phyloP scores from a whole-genome alignment of 345 rosid genomes.

The Rhodamnia rubescens region DNA sequence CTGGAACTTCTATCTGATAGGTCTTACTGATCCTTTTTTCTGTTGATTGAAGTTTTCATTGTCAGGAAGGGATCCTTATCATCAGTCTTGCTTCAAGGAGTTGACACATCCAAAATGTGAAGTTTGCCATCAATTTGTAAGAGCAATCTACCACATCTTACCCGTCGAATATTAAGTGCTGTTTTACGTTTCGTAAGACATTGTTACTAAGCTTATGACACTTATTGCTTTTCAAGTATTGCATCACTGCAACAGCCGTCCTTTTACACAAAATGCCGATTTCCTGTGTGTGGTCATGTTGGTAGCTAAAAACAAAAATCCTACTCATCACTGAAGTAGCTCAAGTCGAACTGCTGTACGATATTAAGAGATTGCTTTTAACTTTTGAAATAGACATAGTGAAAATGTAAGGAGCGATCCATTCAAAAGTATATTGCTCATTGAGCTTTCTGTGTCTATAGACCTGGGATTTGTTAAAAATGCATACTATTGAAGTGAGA shows the following conservation, averaged over 20 bases:
- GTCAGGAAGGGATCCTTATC: conserved; percentile 64
- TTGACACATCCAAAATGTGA: conserved; percentile 90
- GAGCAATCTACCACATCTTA: conserved; percentile 3
- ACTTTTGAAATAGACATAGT: neutral
- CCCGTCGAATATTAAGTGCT: neutral
- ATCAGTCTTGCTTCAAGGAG: conserved; percentile 88
- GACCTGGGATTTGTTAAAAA: neutral
- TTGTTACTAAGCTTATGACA: neutral
- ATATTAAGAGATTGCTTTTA: neutral
- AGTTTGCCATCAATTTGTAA: conserved; percentile 90
- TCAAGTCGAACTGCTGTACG: neutral
- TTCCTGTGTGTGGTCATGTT: neutral
- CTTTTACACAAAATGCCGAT: neutral
- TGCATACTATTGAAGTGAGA: neutral
- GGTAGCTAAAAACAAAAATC: neutral
- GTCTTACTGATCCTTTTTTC: conserved; percentile 9
- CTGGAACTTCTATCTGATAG: neutral
- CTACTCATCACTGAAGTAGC: neutral
- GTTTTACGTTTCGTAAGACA: neutral
- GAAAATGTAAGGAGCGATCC: neutral
- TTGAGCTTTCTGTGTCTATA: neutral
- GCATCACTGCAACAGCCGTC: neutral
- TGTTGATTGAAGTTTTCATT: conserved; percentile 26
- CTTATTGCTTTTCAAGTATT: neutral
- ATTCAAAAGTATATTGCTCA: neutral